Conservation (phyloP, 192 early-diverging fungal genomes). For the Chytriomyces hyalinus region DNA sequence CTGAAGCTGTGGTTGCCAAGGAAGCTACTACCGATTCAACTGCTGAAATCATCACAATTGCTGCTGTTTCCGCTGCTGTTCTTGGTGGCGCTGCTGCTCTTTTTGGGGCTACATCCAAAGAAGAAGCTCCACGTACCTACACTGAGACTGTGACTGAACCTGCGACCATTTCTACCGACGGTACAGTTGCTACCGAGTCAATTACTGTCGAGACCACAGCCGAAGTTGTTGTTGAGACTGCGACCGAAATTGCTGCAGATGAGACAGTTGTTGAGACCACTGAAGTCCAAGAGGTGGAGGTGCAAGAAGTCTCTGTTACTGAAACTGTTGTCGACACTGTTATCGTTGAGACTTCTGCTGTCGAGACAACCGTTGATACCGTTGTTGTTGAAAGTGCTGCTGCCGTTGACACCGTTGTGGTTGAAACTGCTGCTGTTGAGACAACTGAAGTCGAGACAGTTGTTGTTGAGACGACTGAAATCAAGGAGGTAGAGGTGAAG, state of each 20-base stretch:
- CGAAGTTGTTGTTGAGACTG: constrained; percentile 11
- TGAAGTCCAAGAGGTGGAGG: background rate
- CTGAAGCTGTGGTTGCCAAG: background rate
- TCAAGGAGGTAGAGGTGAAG: background rate
- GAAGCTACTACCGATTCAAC: background rate
- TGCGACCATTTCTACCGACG: background rate
- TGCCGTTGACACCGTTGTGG: background rate
- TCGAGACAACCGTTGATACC: background rate
- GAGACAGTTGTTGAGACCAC: constrained; percentile 8
- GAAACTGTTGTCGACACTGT: background rate
- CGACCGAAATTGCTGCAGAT: constrained; percentile 2
- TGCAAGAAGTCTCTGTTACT: background rate
- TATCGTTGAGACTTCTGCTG: background rate
- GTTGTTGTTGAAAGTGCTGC: background rate
- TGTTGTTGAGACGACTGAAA: background rate
- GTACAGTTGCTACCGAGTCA: background rate
- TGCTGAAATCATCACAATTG: constrained; percentile 1
- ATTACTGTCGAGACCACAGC: background rate
- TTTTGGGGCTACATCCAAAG: background rate
- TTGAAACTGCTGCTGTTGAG: background rate
- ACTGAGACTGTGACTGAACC: background rate
- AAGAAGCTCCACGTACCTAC: background rate
- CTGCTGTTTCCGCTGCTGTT: background rate
- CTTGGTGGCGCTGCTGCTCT: background rate
- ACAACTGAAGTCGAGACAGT: background rate